Conservation (phyloP, 73 alveolate species). For the Tetrahymena thermophila region DNA sequence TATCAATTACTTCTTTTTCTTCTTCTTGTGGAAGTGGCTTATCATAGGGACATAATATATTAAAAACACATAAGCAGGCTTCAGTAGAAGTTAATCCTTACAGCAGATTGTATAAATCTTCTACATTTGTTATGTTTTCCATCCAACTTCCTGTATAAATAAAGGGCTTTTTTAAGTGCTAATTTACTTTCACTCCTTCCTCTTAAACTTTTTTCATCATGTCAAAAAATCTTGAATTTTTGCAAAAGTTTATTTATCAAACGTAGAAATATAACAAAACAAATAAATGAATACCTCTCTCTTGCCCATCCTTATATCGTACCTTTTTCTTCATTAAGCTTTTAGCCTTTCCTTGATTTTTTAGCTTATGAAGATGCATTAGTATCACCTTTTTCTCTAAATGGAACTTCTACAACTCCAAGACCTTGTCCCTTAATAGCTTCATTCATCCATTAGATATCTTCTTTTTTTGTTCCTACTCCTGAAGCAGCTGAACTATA, state of each 20-base stretch:
- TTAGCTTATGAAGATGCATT: not conserved
- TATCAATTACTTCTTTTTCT: slow-evolving; percentile 18
- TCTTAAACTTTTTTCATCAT: slow-evolving; percentile 67
- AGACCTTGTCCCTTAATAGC: slow-evolving; percentile 14
- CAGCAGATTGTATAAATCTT: slow-evolving; percentile 33
- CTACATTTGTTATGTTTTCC: slow-evolving; percentile 56
- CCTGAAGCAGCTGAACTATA: slow-evolving; percentile 16
- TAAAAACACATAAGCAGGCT: slow-evolving; percentile 58
- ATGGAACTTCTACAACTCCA: slow-evolving; percentile 6
- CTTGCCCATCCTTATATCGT: slow-evolving; percentile 17
- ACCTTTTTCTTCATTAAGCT: not conserved
- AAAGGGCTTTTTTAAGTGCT: slow-evolving; percentile 62
- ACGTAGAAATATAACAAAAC: not conserved
- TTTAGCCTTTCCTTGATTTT: not conserved
- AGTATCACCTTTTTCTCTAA: not conserved
- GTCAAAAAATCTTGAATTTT: slow-evolving; percentile 24
- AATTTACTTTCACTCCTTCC: slow-evolving; percentile 57
- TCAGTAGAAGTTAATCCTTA: slow-evolving; percentile 48
- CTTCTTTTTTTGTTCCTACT: not conserved
- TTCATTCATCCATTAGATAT: slow-evolving; percentile 1
- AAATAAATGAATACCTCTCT: slow-evolving; percentile 18
- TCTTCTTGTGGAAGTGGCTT: slow-evolving; percentile 23
- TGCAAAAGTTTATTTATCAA: no score
- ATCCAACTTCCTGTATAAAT: slow-evolving; percentile 82
- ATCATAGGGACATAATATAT: slow-evolving; percentile 43